Evolutionary conservation across 1,284 basidiomycete species (phyloP).

Genomic region (Termitomyces sp.): DNA sequence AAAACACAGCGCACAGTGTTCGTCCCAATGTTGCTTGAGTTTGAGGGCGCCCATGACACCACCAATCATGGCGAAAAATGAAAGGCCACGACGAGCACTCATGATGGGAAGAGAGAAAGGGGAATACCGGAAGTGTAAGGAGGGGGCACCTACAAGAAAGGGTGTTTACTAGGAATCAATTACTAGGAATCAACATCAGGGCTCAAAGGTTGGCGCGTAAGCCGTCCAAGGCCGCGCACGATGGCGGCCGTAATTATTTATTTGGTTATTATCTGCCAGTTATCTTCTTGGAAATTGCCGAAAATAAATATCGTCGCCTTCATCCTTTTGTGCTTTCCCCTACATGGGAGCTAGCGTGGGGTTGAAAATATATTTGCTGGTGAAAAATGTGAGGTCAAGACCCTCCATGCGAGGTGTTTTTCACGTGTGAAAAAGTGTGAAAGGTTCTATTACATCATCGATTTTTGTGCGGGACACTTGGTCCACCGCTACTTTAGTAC

Average conservation of each 20-base stretch:
- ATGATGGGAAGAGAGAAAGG: slow-evolving; percentile 14
- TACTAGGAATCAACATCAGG: neutral
- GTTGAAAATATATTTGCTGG: too few species aligned
- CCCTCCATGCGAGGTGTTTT: too few species aligned
- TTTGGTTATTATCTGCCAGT: too few species aligned
- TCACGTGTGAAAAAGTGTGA: too few species aligned
- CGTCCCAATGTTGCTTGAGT: slow-evolving; percentile 42
- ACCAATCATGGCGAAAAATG: slow-evolving; percentile 41
- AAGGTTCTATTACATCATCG: too few species aligned
- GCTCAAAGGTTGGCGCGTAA: neutral
- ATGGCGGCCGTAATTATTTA: neutral
- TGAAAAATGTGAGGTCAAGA: too few species aligned
- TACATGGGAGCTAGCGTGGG: too few species aligned
- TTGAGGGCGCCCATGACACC: slow-evolving; percentile 44
- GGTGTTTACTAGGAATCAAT: neutral
- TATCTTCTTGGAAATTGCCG: too few species aligned
- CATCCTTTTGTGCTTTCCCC: too few species aligned
- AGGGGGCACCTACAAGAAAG: neutral
- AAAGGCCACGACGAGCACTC: slow-evolving; percentile 19
- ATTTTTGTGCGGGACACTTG: too few species aligned
- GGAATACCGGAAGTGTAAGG: neutral
- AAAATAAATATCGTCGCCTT: too few species aligned
- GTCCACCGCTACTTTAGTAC: too few species aligned
- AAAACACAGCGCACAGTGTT: slow-evolving; percentile 14
- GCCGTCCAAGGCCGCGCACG: neutral